phyloP scores from a whole-genome alignment of 352 stramenopile genomes.

The Globisporangium parvum region DNA sequence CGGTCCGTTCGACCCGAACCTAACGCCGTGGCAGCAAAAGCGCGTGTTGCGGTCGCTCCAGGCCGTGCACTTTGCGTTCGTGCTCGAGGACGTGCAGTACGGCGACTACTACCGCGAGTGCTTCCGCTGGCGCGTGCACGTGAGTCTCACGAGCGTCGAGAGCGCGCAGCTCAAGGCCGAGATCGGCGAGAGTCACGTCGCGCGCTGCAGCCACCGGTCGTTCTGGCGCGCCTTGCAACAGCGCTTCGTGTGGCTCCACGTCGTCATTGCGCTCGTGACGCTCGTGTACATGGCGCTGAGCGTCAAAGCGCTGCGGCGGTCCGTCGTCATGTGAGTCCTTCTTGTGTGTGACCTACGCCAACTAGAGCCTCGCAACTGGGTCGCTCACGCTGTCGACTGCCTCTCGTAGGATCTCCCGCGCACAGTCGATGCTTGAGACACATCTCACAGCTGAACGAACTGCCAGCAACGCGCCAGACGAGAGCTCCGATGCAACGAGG shows the following conservation, averaged over 20 bases:
- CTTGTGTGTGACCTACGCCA: too few species aligned
- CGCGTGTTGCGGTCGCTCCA: conserved; percentile 46
- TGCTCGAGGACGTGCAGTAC: conserved; percentile 64
- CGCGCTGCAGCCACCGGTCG: conserved; percentile 32
- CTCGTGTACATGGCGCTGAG: conserved; percentile 64
- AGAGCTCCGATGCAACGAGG: neutral
- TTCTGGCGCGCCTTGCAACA: conserved; percentile 54
- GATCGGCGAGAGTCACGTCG: conserved; percentile 58
- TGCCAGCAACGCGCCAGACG: neutral
- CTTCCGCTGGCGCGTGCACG: conserved; percentile 74
- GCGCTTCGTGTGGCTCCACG: conserved; percentile 75
- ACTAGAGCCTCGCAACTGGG: neutral
- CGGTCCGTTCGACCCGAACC: conserved; percentile 51
- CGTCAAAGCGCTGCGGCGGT: conserved; percentile 44
- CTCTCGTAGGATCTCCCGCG: conserved; percentile 8
- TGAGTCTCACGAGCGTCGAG: conserved; percentile 43
- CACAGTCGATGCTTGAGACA: conserved; percentile 12
- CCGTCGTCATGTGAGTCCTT: conserved; percentile 12
- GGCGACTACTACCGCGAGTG: conserved; percentile 78
- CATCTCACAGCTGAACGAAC: neutral
- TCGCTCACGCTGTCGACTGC: neutral
- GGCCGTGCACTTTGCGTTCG: conserved; percentile 41
- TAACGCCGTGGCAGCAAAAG: conserved; percentile 28
- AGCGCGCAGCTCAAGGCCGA: conserved; percentile 39
- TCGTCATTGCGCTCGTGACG: conserved; percentile 39